Evolutionary conservation across 805 yeast genomes (phyloP).

Genomic region (Candida quercuum): DNA sequence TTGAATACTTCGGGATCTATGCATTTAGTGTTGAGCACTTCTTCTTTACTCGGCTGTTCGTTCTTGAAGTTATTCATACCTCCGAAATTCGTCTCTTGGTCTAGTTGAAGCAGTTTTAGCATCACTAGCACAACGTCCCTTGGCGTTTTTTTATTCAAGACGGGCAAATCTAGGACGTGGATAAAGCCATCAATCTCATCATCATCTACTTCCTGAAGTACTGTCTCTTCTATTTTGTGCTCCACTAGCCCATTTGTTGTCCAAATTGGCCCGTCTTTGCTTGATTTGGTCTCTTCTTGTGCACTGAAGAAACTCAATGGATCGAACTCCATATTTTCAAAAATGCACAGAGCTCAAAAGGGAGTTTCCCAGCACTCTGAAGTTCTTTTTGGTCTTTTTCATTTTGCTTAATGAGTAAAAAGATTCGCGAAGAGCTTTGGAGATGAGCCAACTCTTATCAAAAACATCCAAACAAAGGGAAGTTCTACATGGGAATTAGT

Average conservation of each 20-base stretch:
- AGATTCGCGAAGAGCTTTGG: no score
- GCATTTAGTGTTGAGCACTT: constrained; percentile 29
- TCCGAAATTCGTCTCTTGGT: constrained; percentile 47
- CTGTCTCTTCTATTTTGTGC: neutral
- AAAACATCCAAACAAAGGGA: no score
- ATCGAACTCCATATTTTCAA: constrained; percentile 23
- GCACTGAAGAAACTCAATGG: constrained; percentile 31
- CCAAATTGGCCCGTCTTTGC: neutral
- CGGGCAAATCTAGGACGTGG: constrained; percentile 58
- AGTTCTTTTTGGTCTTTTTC: neutral
- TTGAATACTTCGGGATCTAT: constrained; percentile 25
- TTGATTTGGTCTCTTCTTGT: constrained; percentile 4
- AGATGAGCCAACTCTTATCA: no score
- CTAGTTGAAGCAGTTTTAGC: constrained; percentile 43
- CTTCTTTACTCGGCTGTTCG: constrained; percentile 6
- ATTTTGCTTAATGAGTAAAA: no score
- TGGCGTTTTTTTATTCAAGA: constrained; percentile 41
- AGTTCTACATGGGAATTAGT: neutral
- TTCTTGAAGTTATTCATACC: constrained; percentile 3
- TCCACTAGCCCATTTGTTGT: neutral
- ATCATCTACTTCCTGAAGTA: constrained; percentile 1
- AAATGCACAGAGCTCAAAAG: neutral
- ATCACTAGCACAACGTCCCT: constrained; percentile 36
- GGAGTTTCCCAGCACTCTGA: neutral
- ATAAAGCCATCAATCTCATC: constrained; percentile 30